These are phyloP conservation scores for Phanerochaete carnosa DNA, from an alignment of 768 basidiomycete species.

Conservation along the genomic window DNA sequence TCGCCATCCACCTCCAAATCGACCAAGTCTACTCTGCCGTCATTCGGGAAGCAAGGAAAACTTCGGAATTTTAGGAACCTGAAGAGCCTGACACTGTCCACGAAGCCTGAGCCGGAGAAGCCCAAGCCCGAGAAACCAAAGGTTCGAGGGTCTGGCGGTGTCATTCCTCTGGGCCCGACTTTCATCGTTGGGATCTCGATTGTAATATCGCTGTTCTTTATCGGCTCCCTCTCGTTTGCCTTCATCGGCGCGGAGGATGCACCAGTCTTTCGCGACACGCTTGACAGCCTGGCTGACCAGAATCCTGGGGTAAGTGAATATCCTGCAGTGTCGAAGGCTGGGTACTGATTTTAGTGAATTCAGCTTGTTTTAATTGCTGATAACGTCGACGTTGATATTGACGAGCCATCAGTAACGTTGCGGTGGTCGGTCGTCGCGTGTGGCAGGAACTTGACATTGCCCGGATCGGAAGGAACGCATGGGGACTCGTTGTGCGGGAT, in stretches of 20 bases:
- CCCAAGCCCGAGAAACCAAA: background rate
- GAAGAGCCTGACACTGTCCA: constrained; percentile 1
- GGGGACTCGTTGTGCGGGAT: constrained; percentile 45
- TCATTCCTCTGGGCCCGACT: constrained; percentile 23
- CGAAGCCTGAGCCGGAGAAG: background rate
- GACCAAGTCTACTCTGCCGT: background rate
- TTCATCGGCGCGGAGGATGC: constrained; percentile 46
- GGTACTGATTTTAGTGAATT: background rate
- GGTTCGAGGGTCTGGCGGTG: constrained; percentile 14
- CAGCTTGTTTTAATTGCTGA: constrained; percentile 56
- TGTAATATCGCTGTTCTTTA: constrained; percentile 46
- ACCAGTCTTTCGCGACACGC: constrained; percentile 34
- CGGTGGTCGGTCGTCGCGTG: constrained; percentile 57
- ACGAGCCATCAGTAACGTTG: constrained; percentile 53
- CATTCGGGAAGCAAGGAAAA: background rate
- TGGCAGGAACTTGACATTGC: constrained; percentile 41
- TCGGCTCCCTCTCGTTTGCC: constrained; percentile 42
- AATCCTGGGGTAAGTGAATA: constrained; percentile 42
- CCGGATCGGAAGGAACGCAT: constrained; percentile 44
- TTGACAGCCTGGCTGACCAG: constrained; percentile 38
- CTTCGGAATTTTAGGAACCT: background rate
- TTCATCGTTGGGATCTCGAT: constrained; percentile 35
- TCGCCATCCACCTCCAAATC: constrained; percentile 1
- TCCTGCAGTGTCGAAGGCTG: background rate
- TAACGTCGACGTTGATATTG: constrained; percentile 55